Conservation (phyloP, 1,284 basidiomycete species). For the Rhodotorula sp. region DNA sequence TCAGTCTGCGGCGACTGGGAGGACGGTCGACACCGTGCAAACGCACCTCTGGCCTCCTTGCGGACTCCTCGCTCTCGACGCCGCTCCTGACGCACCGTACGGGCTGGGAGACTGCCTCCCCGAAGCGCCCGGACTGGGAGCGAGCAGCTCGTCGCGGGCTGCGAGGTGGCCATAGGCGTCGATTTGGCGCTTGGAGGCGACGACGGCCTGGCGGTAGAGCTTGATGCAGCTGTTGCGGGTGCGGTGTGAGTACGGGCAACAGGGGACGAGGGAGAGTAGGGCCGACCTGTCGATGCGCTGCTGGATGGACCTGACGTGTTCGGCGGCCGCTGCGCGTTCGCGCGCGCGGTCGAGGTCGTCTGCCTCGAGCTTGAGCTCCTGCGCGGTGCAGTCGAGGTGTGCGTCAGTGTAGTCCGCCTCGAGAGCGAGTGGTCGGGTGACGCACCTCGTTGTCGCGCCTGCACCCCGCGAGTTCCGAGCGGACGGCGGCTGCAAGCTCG, state of each 20-base stretch:
- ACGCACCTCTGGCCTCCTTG: slow-evolving; percentile 10
- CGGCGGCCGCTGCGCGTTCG: slow-evolving; percentile 20
- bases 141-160: slow-evolving; percentile 25
- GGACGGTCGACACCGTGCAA: too few relatives aligned
- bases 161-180: slow-evolving; percentile 22
- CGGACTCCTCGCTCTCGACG: background rate
- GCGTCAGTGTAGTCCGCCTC: background rate
- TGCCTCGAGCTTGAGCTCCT: slow-evolving; percentile 41
- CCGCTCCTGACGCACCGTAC: background rate
- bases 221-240: slow-evolving; percentile 22
- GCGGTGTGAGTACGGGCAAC: rapidly evolving
- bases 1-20: background rate
- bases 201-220: slow-evolving; percentile 35
- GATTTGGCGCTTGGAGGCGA: slow-evolving; percentile 34
- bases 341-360: slow-evolving; percentile 34
- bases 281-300: slow-evolving; percentile 23
- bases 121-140: background rate
- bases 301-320: slow-evolving; percentile 24
- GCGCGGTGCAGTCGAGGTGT: background rate
- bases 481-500: slow-evolving; percentile 68
- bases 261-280: too few relatives aligned
- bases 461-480: slow-evolving; percentile 69
- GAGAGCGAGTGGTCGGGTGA: background rate
- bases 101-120: background rate
- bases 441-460: slow-evolving; percentile 69